Base-by-base conservation (phyloP, 768 basidiomycete genomes). In the Boletus subcaerulescens region DNA sequence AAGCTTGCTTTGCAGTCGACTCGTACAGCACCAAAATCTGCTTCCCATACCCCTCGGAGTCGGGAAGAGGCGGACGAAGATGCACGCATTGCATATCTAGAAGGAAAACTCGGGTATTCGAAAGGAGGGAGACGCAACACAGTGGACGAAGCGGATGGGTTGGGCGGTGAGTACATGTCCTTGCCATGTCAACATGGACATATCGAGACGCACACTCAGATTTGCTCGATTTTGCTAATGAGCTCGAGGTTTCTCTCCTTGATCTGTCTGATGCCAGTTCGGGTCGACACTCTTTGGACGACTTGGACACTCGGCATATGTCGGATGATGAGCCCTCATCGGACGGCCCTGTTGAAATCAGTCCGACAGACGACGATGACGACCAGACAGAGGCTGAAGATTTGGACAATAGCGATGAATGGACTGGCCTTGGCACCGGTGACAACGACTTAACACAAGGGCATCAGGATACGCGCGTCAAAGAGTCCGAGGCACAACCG, bases 31-130 rank as follows among this genome's bases (percentile, higher is more conserved):
- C 33, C 50, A 0, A 44, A 53, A 31, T 39, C 38, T 0, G 45
- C 52, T 10, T 45, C 48, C 0, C 65, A 53, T 3, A 24, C 51
- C 2, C 60, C 72, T 24, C 74, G 69, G 24, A 70, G 70, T 7
- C 74, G 66, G 32, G 71, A 73, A 53, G 81, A 91, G 56, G 71
- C 76, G 31, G 80, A 87, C 33, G 95, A 98, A 61, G 93, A 95
- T 63, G 79, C 80, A 0, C 92, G 95, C 65, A 97, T 98, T 42
- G 79, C 84, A 0, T 86, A 89, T 71, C 73, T 97, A 12, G 95
- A 98, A 69, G 75, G 79, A 0, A 87, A 86, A 68, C 79, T 97
- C 17, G 85, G 89, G 4, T 76, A 85, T 42, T 12, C 61, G 48
- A 69, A 35, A 73, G 78, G 53, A 65, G 73, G 43, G 70, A 75